Conservation (phyloP, 1,284 basidiomycete species). For the Cerioporus squamosus region DNA sequence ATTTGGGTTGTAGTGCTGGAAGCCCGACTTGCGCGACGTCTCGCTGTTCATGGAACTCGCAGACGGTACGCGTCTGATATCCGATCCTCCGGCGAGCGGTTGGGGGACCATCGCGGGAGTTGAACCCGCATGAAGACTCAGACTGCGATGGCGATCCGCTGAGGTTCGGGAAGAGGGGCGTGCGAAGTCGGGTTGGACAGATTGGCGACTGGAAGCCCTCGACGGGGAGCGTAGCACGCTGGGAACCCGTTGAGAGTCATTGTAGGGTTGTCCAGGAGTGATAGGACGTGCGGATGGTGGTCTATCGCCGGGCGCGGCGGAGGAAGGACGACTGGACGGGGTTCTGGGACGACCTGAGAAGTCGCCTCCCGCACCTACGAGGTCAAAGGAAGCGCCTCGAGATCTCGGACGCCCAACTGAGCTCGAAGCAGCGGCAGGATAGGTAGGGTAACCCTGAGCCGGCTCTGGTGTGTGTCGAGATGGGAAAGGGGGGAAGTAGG, state of each 20-base stretch:
- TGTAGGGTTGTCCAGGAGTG: slow-evolving; percentile 19
- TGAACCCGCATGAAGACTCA: slow-evolving; percentile 36
- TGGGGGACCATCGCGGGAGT: slow-evolving; percentile 31
- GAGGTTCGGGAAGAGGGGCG: slow-evolving; percentile 17
- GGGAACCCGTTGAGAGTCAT: slow-evolving; percentile 12
- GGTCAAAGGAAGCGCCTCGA: slow-evolving; percentile 7
- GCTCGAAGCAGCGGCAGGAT: slow-evolving; percentile 3
- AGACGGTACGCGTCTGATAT: slow-evolving; percentile 31
- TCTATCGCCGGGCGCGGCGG: slow-evolving; percentile 10
- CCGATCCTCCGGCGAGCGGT: slow-evolving; percentile 26
- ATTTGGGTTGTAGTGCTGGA: slow-evolving; percentile 32
- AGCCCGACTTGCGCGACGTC: slow-evolving; percentile 30
- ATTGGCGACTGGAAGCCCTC: slow-evolving; percentile 14
- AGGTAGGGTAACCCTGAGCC: slow-evolving; percentile 5
- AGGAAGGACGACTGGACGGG: slow-evolving; percentile 11
- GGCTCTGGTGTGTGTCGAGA: slow-evolving; percentile 17
- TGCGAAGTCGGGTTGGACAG: slow-evolving; percentile 11
- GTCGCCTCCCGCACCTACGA: not conserved
- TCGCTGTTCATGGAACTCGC: slow-evolving; percentile 31
- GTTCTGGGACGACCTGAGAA: slow-evolving; percentile 6
- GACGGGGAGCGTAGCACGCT: slow-evolving; percentile 18
- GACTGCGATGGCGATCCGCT: slow-evolving; percentile 29
- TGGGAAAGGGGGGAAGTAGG: slow-evolving; percentile 19
- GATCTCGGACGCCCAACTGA: slow-evolving; percentile 7
- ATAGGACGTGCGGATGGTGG: slow-evolving; percentile 13